Conservation (phyloP, 306 rosid genomes). For the Comarum palustre region DNA sequence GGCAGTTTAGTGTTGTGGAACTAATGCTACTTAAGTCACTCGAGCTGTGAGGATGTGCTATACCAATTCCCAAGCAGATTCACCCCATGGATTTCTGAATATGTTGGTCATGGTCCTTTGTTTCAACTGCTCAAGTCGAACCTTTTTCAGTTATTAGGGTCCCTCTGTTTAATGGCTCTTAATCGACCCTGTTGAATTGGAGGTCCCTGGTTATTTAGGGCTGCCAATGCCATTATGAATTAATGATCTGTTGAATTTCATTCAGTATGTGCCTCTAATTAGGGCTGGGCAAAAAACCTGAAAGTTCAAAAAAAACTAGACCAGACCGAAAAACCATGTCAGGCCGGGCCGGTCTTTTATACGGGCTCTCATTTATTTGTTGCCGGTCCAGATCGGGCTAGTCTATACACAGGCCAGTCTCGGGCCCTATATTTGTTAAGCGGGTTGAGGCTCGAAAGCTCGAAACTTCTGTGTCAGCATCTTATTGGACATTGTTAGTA, state of each 20-base stretch:
- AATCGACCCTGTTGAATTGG: conserved; percentile 15
- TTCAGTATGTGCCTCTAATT: neutral
- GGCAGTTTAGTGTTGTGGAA: neutral
- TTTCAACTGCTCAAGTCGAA: conserved; percentile 4
- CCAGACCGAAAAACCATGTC: too few relatives aligned
- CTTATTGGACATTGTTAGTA: too few relatives aligned
- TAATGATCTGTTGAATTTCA: neutral
- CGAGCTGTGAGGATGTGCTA: neutral
- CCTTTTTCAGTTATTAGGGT: conserved; percentile 5
- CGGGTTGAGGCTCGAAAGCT: too few relatives aligned
- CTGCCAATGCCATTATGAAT: neutral
- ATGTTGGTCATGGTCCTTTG: conserved; percentile 5
- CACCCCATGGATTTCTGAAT: neutral
- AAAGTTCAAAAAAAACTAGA: too few relatives aligned
- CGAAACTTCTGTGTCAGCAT: too few relatives aligned
- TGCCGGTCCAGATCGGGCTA: too few relatives aligned
- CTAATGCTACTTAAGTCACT: neutral
- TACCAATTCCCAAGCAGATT: neutral
- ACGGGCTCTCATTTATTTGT: too few relatives aligned
- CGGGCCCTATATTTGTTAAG: too few relatives aligned
- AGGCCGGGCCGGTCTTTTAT: too few relatives aligned
- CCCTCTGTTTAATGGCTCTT: conserved; percentile 24
- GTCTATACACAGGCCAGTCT: too few relatives aligned
- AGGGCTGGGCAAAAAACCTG: too few relatives aligned
- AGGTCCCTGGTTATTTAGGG: conserved; percentile 18